Percentiles rank a stretch among this genome's conserved stretches.
Conservation (phyloP, 352 stramenopile genomes). For the Phytophthora kernoviae region DNA sequence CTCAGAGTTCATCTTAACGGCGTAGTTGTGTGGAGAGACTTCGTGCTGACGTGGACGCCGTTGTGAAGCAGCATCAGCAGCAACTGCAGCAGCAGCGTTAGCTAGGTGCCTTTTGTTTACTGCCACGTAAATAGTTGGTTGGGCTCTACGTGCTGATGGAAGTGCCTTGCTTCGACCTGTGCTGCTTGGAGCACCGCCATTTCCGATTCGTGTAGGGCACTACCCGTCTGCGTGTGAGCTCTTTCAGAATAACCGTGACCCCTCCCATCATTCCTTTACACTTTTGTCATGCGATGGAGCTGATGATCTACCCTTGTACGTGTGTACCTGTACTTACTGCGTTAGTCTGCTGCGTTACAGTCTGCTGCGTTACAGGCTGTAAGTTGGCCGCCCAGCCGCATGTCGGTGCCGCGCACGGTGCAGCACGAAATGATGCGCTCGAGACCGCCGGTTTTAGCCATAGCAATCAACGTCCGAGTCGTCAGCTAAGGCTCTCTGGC, state of each 20-base stretch:
- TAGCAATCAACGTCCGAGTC: conserved; percentile 16
- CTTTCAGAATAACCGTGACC: conserved; percentile 7
- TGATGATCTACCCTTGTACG: too few relatives aligned
- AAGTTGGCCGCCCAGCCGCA: too few relatives aligned
- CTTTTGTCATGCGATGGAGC: background rate
- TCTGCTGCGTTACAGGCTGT: too few relatives aligned
- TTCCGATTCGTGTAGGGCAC: background rate
- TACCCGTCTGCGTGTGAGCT: background rate
- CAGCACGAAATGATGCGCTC: background rate
- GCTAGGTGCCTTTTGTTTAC: conserved; percentile 3
- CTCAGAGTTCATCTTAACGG: too few relatives aligned
- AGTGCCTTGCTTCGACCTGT: background rate
- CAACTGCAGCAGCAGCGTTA: background rate
- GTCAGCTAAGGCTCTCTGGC: conserved; percentile 6
- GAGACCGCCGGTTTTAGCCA: background rate
- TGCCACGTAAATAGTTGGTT: background rate
- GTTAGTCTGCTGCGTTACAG: background rate
- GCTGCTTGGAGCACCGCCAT: background rate
- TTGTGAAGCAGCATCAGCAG: conserved; percentile 3
- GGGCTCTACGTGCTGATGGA: background rate
- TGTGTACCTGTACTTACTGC: background rate
- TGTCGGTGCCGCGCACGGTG: background rate
- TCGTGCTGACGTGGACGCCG: conserved; percentile 1
- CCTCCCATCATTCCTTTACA: conserved; percentile 25
- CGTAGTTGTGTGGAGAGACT: too few relatives aligned